phyloP scores from a whole-genome alignment of 2,329 filamentous ascomycete genomes.

The Monilinia fructigena region DNA sequence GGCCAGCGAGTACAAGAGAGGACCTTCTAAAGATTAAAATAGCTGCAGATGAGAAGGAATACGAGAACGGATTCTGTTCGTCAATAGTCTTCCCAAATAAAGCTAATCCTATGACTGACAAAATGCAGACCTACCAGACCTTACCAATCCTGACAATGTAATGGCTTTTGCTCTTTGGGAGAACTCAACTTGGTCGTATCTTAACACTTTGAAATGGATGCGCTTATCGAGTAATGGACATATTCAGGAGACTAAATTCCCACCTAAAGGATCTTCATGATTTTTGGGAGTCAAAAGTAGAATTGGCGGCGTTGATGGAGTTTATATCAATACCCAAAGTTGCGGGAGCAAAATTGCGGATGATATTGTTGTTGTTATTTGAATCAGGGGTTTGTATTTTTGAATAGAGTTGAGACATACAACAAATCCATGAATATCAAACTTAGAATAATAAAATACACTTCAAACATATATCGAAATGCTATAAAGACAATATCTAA shows the following conservation, averaged over 20 bases:
- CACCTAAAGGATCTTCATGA: constrained; percentile 57
- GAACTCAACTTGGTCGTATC: constrained; percentile 80
- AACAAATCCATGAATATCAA: not conserved
- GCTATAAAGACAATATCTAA: not conserved
- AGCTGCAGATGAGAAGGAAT: constrained; percentile 72
- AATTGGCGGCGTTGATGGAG: constrained; percentile 25
- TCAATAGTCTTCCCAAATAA: constrained; percentile 25
- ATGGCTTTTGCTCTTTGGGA: constrained; percentile 71
- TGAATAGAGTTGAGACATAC: not conserved
- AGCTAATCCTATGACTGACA: constrained; percentile 21
- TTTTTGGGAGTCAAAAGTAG: not conserved
- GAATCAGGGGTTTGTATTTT: not conserved
- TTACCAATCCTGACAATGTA: constrained; percentile 65
- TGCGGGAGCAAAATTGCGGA: constrained; percentile 17
- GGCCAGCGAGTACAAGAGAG: constrained; percentile 75
- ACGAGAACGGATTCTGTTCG: constrained; percentile 77
- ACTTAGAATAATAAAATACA: constrained; percentile 1
- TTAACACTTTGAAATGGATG: constrained; percentile 74
- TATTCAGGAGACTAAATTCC: constrained; percentile 72
- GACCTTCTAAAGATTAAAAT: constrained; percentile 73
- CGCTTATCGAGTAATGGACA: constrained; percentile 66
- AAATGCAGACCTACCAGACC: constrained; percentile 66
- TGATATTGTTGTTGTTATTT: constrained; percentile 10
- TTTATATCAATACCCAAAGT: constrained; percentile 28
- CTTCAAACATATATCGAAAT: not conserved